phyloP scores from a whole-genome alignment of 2,329 filamentous ascomycete species.

The Ceratocystiopsis minuta region DNA sequence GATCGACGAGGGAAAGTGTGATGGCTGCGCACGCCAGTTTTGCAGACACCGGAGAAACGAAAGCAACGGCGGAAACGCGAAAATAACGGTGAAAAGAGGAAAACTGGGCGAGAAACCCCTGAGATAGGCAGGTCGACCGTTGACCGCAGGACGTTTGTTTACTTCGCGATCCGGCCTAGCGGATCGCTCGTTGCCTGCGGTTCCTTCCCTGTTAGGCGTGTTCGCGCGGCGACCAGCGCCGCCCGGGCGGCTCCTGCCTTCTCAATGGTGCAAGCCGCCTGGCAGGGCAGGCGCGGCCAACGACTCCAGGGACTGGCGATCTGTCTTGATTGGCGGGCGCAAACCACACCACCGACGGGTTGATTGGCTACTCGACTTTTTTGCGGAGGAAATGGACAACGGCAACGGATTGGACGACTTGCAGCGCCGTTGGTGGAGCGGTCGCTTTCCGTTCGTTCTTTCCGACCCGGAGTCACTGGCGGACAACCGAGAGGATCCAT shows the following conservation, averaged over 20 bases:
- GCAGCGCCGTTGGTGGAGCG: too few relatives aligned
- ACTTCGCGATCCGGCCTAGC: constrained; percentile 8
- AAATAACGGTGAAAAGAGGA: background rate
- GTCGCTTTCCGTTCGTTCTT: too few relatives aligned
- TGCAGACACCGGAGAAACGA: background rate
- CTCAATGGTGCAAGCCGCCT: background rate
- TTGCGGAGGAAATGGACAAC: too few relatives aligned
- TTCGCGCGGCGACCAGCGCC: background rate
- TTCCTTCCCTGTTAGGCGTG: background rate
- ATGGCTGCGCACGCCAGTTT: too few relatives aligned
- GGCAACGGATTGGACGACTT: too few relatives aligned
- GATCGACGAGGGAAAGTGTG: background rate
- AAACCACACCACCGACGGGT: background rate
- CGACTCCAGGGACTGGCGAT: too few relatives aligned
- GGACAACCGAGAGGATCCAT: too few relatives aligned
- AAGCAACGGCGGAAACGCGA: background rate
- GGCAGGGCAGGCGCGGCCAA: background rate
- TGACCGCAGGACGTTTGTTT: constrained; percentile 5
- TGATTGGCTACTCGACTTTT: too few relatives aligned
- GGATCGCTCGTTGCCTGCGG: background rate
- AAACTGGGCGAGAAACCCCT: too few relatives aligned
- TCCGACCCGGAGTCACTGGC: too few relatives aligned
- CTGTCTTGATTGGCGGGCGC: too few relatives aligned
- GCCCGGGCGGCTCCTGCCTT: background rate
- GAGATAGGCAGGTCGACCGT: too few relatives aligned